Percentiles rank a stretch among this genome's conserved stretches.
phyloP scores from a whole-genome alignment of 306 rosid genomes.

The Coriaria nepalensis region DNA sequence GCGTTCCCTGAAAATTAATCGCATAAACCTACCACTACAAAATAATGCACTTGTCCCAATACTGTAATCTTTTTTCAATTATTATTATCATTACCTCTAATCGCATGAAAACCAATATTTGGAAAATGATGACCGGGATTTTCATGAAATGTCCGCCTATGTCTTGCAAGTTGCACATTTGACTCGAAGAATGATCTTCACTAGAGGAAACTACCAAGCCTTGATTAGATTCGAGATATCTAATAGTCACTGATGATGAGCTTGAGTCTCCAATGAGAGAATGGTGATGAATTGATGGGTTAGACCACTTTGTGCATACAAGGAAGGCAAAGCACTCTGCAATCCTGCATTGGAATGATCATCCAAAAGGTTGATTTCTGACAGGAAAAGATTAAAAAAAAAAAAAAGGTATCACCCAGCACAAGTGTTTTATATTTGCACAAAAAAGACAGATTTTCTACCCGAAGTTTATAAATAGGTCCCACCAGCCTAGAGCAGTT shows the following conservation, averaged over 20 bases:
- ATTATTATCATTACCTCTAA: slow-evolving; percentile 44
- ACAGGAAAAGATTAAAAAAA: slow-evolving; percentile 2
- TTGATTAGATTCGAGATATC: slow-evolving; percentile 59
- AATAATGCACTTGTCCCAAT: slow-evolving; percentile 1
- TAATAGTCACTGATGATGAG: slow-evolving; percentile 39
- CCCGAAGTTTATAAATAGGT: slow-evolving; percentile 83
- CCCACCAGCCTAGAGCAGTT: slow-evolving; percentile 95
- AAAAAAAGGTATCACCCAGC: background rate
- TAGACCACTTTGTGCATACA: slow-evolving; percentile 93
- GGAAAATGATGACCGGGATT: slow-evolving; percentile 62
- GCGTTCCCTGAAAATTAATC: slow-evolving; percentile 46
- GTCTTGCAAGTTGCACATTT: slow-evolving; percentile 61
- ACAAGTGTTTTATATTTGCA: background rate
- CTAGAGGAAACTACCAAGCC: slow-evolving; percentile 60
- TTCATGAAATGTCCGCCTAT: slow-evolving; percentile 89
- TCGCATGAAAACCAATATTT: slow-evolving; percentile 65
- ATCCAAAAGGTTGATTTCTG: slow-evolving; percentile 8
- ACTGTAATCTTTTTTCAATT: background rate
- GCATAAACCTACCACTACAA: slow-evolving; percentile 11
- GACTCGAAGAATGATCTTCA: slow-evolving; percentile 36
- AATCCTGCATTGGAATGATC: slow-evolving; percentile 44
- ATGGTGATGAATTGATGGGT: slow-evolving; percentile 71
- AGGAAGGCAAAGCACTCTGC: slow-evolving; percentile 97
- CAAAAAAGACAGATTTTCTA: slow-evolving; percentile 21
- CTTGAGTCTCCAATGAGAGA: slow-evolving; percentile 45